phyloP scores from a whole-genome alignment of 2,329 filamentous ascomycete species.

The Colletotrichum euphorbiae region DNA sequence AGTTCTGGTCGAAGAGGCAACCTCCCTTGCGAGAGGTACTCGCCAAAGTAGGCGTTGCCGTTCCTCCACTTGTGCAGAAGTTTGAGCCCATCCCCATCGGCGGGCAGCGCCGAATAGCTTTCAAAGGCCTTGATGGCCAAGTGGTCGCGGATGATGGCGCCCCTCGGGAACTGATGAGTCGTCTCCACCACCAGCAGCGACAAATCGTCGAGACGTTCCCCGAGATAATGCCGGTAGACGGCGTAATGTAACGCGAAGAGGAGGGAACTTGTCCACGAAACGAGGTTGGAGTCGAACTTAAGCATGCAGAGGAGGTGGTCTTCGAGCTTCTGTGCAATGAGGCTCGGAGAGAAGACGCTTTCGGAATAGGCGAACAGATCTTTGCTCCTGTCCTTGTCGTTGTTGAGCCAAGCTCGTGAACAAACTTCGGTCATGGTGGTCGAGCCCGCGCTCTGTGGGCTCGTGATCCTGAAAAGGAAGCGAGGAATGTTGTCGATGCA shows the following conservation, averaged over 20 bases:
- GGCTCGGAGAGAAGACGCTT: neutral
- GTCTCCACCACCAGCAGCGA: neutral
- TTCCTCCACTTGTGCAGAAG: neutral
- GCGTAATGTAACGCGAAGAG: slow-evolving; percentile 10
- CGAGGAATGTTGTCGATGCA: neutral
- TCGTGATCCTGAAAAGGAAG: slow-evolving; percentile 3
- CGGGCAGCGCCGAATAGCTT: neutral
- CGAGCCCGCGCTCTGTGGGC: neutral
- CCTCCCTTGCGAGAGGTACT: slow-evolving; percentile 10
- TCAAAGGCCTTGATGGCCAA: slow-evolving; percentile 4
- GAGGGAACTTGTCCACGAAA: slow-evolving; percentile 15
- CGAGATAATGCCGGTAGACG: neutral
- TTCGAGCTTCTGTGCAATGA: slow-evolving; percentile 6
- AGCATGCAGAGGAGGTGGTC: slow-evolving; percentile 10
- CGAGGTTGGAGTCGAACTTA: slow-evolving; percentile 16
- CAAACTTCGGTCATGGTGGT: neutral
- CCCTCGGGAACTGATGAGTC: slow-evolving; percentile 1
- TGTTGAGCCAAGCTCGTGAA: slow-evolving; percentile 14
- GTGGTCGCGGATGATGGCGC: neutral
- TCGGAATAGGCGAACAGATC: neutral
- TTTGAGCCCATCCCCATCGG: neutral
- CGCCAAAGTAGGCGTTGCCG: neutral
- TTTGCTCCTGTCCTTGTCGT: neutral
- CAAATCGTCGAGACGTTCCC: neutral
- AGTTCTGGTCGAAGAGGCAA: neutral